Percentiles rank a stretch among this genome's conserved stretches.
Conservation (phyloP, 2,329 filamentous ascomycete species). For the Colletotrichum aenigma region DNA sequence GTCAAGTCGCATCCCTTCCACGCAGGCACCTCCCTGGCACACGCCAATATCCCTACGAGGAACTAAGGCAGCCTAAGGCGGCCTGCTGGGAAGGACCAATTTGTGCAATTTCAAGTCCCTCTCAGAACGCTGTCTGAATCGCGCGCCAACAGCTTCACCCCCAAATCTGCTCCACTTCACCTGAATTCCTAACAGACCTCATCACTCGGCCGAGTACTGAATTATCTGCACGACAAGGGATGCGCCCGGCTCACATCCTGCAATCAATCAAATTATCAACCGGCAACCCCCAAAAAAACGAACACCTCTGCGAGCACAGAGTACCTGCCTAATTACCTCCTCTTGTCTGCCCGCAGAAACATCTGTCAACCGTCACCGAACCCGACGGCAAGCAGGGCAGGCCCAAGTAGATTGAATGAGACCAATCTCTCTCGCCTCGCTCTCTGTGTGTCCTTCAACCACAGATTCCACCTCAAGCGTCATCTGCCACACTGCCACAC, state of each 20-base stretch:
- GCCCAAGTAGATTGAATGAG: not conserved
- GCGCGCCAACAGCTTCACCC: constrained; percentile 3
- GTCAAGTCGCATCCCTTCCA: not conserved
- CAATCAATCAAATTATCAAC: constrained; percentile 1
- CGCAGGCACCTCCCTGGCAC: not conserved
- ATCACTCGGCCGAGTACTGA: constrained; percentile 21
- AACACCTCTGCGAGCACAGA: not conserved
- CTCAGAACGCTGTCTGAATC: constrained; percentile 3
- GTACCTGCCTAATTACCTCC: not conserved
- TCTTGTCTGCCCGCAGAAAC: not conserved
- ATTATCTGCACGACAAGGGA: constrained; percentile 13
- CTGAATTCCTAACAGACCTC: constrained; percentile 22
- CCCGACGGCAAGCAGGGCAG: not conserved
- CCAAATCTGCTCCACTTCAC: constrained; percentile 18
- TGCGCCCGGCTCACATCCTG: constrained; percentile 11
- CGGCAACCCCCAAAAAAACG: not conserved
- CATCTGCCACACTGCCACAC: not conserved
- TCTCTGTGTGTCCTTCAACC: not conserved
- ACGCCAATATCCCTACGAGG: not conserved
- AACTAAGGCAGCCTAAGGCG: not conserved
- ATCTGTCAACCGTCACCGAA: not conserved
- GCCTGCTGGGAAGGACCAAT: not conserved
- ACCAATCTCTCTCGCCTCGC: not conserved
- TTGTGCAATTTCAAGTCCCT: constrained; percentile 4
- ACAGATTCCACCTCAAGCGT: not conserved